These are phyloP conservation scores for Passiflora organensis DNA, from an alignment of 345 rosid genomes.

Conservation along the genomic window DNA sequence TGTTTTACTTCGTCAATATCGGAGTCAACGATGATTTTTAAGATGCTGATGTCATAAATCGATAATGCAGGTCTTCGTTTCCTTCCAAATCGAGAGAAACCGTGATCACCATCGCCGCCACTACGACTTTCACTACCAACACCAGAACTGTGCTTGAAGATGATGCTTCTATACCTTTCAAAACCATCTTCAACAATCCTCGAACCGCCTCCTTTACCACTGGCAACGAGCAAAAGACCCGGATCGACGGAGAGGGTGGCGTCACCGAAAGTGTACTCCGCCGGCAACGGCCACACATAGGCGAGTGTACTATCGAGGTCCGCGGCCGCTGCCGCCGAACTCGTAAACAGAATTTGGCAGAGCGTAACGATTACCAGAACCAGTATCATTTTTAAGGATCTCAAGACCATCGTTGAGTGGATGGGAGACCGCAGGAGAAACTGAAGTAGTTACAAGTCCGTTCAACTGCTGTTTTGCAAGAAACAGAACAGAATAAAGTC, in stretches of 20 bases:
- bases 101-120: constrained; percentile 24
- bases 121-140: constrained; percentile 20
- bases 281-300: constrained; percentile 75
- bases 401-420: no score
- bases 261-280: constrained; percentile 49
- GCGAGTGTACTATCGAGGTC: constrained; percentile 9
- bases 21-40: constrained; percentile 60
- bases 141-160: constrained; percentile 43
- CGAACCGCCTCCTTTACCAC: constrained; percentile 53
- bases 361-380: no score
- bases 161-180: constrained; percentile 55
- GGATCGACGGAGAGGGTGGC: constrained; percentile 71
- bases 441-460: no score
- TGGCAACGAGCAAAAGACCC: constrained; percentile 32
- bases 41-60: constrained; percentile 48
- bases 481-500: no score
- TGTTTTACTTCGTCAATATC: constrained; percentile 51
- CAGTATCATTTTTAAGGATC: no score
- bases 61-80: constrained; percentile 31
- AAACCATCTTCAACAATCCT: constrained; percentile 55
- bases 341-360: background rate
- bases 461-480: no score
- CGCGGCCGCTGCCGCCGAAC: constrained; percentile 8
- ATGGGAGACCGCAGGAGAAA: no score
- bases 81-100: background rate